Percentiles rank a stretch among this genome's conserved stretches.
Evolutionary conservation across 1,284 basidiomycete species (phyloP).

Genomic region (Tetrapyrgos nigripes): DNA sequence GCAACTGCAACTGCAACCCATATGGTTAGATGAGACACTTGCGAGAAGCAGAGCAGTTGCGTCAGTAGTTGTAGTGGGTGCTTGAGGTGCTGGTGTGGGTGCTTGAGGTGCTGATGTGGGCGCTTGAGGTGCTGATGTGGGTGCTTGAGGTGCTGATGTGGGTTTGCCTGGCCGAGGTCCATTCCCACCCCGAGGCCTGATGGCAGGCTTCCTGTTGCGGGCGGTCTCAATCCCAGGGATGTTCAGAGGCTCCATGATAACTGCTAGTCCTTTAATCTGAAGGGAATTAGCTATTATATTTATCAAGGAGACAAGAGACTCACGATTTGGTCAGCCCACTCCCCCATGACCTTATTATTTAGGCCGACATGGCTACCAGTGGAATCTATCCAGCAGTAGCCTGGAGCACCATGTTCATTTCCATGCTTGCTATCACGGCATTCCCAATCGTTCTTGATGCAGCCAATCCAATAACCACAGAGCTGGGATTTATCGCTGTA

Average conservation of each 20-base stretch:
- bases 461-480: too few species aligned
- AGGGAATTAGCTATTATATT: too few species aligned
- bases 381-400: constrained; percentile 24
- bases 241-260: not conserved
- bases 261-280: not conserved
- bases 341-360: not conserved
- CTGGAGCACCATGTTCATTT: constrained; percentile 30
- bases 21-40: not conserved
- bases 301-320: not conserved
- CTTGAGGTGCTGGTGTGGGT: too few species aligned
- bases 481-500: too few species aligned
- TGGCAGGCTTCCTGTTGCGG: not conserved
- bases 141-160: too few species aligned
- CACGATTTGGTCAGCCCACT: not conserved
- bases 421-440: too few species aligned
- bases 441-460: too few species aligned
- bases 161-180: not conserved
- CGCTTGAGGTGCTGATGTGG: too few species aligned
- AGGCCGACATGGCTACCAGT: not conserved
- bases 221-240: not conserved
- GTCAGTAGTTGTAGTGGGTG: not conserved
- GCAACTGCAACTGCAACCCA: not conserved
- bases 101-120: too few species aligned
- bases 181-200: not conserved
- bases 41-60: not conserved